A percentile compares a stretch with the other conserved stretches of the same genome.
phyloP scores from a whole-genome alignment of 768 basidiomycete species.

The Collybia sordida region DNA sequence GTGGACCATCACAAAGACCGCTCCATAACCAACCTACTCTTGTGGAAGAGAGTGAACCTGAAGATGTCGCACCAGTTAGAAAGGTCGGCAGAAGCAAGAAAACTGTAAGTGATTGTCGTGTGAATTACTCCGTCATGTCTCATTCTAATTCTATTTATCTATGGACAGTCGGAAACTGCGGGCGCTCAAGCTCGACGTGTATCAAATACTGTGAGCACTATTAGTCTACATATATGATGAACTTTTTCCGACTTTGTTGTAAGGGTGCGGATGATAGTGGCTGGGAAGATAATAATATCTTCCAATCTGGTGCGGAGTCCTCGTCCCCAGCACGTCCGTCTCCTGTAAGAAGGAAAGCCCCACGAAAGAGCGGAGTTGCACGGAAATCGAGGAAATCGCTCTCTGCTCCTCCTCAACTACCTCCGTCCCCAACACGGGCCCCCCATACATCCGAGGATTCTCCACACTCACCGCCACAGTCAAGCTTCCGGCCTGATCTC shows the following conservation, averaged over 20 bases:
- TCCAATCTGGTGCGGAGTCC: constrained; percentile 89
- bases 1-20: constrained; percentile 40
- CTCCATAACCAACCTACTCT: constrained; percentile 43
- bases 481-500: constrained; percentile 55
- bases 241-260: constrained; percentile 1
- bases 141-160: neutral
- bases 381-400: constrained; percentile 67
- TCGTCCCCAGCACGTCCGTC: constrained; percentile 73
- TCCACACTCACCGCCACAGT: constrained; percentile 48
- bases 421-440: constrained; percentile 33
- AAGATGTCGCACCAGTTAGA: constrained; percentile 54
- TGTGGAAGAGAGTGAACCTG: constrained; percentile 75
- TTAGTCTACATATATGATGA: constrained; percentile 6
- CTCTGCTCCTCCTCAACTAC: constrained; percentile 66
- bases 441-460: constrained; percentile 21
- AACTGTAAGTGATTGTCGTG: constrained; percentile 35
- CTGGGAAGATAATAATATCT: constrained; percentile 90
- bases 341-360: constrained; percentile 43
- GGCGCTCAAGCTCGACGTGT: constrained; percentile 54
- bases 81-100: constrained; percentile 65
- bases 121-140: no score
- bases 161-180: constrained; percentile 43
- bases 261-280: constrained; percentile 64
- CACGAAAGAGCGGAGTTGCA: constrained; percentile 36
- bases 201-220: constrained; percentile 41